Conservation (phyloP, 1,139 yeast genomes). For the Suhomyces anneliseae region DNA sequence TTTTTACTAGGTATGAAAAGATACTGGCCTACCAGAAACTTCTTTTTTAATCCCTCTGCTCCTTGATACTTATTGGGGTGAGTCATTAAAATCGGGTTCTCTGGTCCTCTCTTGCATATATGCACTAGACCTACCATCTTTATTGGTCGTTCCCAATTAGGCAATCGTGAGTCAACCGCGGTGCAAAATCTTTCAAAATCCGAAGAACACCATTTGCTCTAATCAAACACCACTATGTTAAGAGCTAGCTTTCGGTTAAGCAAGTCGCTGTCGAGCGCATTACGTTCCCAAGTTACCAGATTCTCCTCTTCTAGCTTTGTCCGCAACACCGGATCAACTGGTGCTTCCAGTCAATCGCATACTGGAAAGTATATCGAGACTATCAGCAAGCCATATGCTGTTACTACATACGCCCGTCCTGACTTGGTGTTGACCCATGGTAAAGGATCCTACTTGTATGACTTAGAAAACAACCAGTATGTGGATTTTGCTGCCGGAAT, state of each 20-base stretch:
- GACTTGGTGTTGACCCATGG: conserved; percentile 68
- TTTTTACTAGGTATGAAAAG: not conserved
- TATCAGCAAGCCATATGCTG: conserved; percentile 55
- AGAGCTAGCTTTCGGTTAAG: conserved; percentile 8
- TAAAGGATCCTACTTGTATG: conserved; percentile 72
- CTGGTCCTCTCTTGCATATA: too few species aligned
- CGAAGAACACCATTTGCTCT: not conserved
- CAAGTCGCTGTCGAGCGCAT: not conserved
- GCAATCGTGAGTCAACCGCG: conserved; percentile 42
- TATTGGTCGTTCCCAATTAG: conserved; percentile 20
- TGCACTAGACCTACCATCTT: not conserved
- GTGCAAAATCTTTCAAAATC: conserved; percentile 26
- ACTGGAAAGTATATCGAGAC: conserved; percentile 37
- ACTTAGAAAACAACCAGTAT: conserved; percentile 72
- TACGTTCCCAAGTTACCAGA: not conserved
- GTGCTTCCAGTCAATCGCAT: conserved; percentile 19
- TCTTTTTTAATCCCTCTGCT: too few species aligned
- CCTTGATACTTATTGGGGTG: too few species aligned
- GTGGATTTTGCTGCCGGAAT: conserved; percentile 94
- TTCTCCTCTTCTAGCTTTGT: conserved; percentile 5
- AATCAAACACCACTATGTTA: conserved; percentile 10
- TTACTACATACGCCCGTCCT: conserved; percentile 84
- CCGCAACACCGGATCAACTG: conserved; percentile 15
- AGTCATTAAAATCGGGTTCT: too few species aligned
- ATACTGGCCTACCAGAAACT: too few species aligned